Evolutionary conservation across 805 yeast genomes (phyloP).

Genomic region (Saturnispora serradocipensis): DNA sequence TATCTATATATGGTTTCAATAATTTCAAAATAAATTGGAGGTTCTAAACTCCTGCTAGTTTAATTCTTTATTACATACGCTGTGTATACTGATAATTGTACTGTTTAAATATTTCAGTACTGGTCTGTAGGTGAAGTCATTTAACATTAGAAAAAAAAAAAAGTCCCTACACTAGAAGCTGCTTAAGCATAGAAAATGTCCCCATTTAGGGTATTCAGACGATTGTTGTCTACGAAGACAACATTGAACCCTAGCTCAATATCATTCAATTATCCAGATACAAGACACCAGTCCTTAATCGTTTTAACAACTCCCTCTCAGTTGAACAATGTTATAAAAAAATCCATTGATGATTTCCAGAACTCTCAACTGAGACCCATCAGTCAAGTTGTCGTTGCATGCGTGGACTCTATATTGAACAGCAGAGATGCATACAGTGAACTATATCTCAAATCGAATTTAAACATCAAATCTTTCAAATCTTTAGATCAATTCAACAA

Average conservation of each 20-base stretch:
- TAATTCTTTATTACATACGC: not conserved
- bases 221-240: conserved; percentile 13
- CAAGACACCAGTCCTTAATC: conserved; percentile 16
- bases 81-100: not conserved
- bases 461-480: conserved; percentile 11
- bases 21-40: not conserved
- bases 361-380: not conserved
- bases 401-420: conserved; percentile 23
- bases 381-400: conserved; percentile 17
- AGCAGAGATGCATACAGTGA: conserved; percentile 22
- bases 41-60: not conserved
- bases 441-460: conserved; percentile 19
- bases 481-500: conserved; percentile 8
- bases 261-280: conserved; percentile 5
- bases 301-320: conserved; percentile 25
- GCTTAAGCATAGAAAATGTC: not conserved
- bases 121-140: too few species aligned
- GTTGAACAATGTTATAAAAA: conserved; percentile 14
- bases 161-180: not conserved
- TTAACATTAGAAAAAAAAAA: too few species aligned
- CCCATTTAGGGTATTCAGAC: conserved; percentile 5
- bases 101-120: too few species aligned
- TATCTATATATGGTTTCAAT: not conserved
- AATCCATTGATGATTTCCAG: conserved; percentile 9
- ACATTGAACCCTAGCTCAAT: conserved; percentile 16